phyloP scores from a whole-genome alignment of 192 early-diverging fungal genomes.

The Backusella morwellensis region DNA sequence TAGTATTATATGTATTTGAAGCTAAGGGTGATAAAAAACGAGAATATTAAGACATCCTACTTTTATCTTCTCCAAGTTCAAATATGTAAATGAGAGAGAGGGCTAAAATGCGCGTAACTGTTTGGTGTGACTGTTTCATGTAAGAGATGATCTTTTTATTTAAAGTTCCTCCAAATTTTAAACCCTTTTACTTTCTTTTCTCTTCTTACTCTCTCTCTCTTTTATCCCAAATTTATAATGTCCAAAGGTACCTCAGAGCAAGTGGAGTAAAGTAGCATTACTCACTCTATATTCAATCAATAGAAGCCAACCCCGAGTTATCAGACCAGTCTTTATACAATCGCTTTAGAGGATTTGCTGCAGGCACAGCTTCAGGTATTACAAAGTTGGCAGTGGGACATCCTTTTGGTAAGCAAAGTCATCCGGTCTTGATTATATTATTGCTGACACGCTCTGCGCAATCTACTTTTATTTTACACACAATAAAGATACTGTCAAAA shows the following conservation, averaged over 20 bases:
- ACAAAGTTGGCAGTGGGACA: constrained; percentile 81
- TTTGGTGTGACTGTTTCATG: neutral
- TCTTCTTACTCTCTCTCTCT: neutral
- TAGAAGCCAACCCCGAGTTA: constrained; percentile 18
- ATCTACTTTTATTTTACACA: too few relatives aligned
- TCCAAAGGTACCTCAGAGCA: neutral
- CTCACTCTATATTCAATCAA: neutral
- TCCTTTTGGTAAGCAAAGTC: constrained; percentile 60
- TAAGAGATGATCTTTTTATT: neutral
- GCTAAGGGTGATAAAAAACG: too few relatives aligned
- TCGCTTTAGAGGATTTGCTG: constrained; percentile 63
- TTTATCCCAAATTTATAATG: neutral
- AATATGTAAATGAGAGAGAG: too few relatives aligned
- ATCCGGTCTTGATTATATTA: neutral
- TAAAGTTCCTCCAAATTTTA: neutral
- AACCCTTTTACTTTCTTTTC: neutral
- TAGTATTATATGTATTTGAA: too few relatives aligned
- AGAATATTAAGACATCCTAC: too few relatives aligned
- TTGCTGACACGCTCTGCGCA: neutral
- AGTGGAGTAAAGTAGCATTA: neutral
- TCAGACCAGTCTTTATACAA: constrained; percentile 25
- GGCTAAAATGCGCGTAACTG: neutral
- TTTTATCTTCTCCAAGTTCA: too few relatives aligned
- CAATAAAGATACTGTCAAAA: constrained; percentile 69
- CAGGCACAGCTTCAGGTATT: constrained; percentile 70